These are phyloP conservation scores for Amyloporia xantha DNA, from an alignment of 768 basidiomycete genomes.

Conservation along the genomic window DNA sequence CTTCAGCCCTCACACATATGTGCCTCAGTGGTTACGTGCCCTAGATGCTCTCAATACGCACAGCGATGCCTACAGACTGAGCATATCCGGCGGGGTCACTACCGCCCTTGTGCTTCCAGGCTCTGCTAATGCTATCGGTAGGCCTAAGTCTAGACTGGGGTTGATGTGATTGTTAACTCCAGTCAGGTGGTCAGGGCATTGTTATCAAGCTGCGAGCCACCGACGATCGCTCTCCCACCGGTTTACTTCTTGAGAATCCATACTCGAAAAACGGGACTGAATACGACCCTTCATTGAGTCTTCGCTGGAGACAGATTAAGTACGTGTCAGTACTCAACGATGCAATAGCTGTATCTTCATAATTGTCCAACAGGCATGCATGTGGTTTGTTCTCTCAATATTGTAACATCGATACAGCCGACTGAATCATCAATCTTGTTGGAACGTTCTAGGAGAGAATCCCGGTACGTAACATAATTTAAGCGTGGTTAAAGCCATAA, in stretches of 20 bases:
- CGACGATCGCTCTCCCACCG: conserved; percentile 58
- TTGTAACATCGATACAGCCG: background rate
- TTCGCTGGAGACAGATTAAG: conserved; percentile 77
- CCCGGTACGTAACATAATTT: conserved; percentile 29
- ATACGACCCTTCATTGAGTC: conserved; percentile 36
- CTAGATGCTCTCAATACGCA: conserved; percentile 80
- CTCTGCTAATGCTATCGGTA: conserved; percentile 33
- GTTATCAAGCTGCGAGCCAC: conserved; percentile 76
- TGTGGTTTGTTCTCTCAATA: conserved; percentile 37
- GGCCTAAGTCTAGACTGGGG: background rate
- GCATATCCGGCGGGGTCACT: conserved; percentile 75
- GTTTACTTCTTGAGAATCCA: conserved; percentile 73
- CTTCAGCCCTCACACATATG: no score
- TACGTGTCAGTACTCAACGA: conserved; percentile 21
- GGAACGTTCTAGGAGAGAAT: conserved; percentile 44
- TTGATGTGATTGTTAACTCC: background rate
- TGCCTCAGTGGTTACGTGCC: conserved; percentile 67
- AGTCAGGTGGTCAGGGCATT: conserved; percentile 61
- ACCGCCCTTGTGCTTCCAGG: conserved; percentile 74
- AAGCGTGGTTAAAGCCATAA: no score
- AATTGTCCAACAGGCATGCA: conserved; percentile 35
- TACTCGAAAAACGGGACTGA: conserved; percentile 49
- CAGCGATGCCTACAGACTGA: conserved; percentile 60
- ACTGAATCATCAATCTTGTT: background rate
- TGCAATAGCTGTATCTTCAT: background rate